Evolutionary conservation across 345 rosid species (phyloP), one percentile per base, ranked within the genome.

Genomic region (Trapa incisa): DNA sequence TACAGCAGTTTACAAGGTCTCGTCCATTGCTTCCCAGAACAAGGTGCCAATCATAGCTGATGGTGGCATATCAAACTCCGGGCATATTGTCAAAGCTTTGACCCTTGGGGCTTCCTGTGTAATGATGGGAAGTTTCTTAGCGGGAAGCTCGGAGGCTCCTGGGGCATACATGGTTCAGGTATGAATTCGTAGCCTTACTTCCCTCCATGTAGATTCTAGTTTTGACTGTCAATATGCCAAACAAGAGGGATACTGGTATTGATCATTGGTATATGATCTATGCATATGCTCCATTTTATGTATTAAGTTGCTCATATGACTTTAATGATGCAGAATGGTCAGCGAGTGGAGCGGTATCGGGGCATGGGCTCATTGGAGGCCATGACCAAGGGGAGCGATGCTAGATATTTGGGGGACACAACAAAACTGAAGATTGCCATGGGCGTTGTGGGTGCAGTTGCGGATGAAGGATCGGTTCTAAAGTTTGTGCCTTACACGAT

Each of bases 361-460:
- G 99, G 99, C 62, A 91, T 94, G 99, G 99, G 99, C 43, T 91
- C 99, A 8, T 73, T 94, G 41, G 97, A 94, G 87, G 99, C 97
- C 50, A 94, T 94, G 99, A 84, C 89, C 43, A 89, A 94, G 76
- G 97, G 97, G 47, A 94, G 97, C 70, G 99, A 94, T 75, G 86
- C 81, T 61, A 84, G 99, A 76, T 91, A 94, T 76, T 78, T 94
- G 48, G 97, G 99, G 12, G 99, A 94, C 74, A 80, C 75, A 17
- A 72, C 91, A 0, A 91, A 84, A 75, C 81, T 91, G 61, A 94
- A 94, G 87, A 89, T 94, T 76, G 97, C 99, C n/a, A 96, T 91
- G 79, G 99, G 99, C 45, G 99, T 94, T 56, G 97, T 94, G 38
- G 99, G 97, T 74, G 85, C 96, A 42, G 96, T 94, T 65, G 86